These are phyloP conservation scores for Harrya chromipes DNA, from an alignment of 768 basidiomycete genomes.

Conservation along the genomic window DNA sequence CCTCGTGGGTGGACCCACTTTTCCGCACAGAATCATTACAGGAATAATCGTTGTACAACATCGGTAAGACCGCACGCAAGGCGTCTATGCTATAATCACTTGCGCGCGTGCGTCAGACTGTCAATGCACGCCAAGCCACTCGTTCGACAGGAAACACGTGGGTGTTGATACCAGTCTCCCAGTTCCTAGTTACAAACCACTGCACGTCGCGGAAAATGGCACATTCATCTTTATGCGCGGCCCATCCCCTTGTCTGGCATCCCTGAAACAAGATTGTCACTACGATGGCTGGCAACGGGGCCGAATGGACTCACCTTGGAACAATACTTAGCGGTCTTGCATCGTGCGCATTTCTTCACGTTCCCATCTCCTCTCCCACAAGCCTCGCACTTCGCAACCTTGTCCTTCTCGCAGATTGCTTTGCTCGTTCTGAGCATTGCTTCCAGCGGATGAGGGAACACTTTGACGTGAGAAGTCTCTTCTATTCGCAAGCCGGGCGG, in stretches of 20 bases:
- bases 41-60: neutral
- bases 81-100: conserved; percentile 6
- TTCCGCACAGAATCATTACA: neutral
- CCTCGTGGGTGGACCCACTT: neutral
- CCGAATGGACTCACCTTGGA: conserved; percentile 21
- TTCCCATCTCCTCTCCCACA: conserved; percentile 17
- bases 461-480: conserved; percentile 21
- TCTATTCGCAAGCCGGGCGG: conserved; percentile 29
- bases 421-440: conserved; percentile 25
- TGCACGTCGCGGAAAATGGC: conserved; percentile 26
- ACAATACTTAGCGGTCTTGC: conserved; percentile 30
- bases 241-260: conserved; percentile 25
- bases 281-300: neutral
- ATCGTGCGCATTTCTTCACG: conserved; percentile 26
- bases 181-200: conserved; percentile 29
- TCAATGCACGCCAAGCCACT: conserved; percentile 12
- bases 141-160: conserved; percentile 21
- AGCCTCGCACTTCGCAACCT: conserved; percentile 18
- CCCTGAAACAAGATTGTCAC: conserved; percentile 12
- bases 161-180: conserved; percentile 17
- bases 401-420: conserved; percentile 19
- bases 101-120: neutral
- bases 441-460: conserved; percentile 28
- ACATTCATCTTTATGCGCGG: conserved; percentile 22
- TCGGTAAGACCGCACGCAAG: neutral